phyloP scores from a whole-genome alignment of 2,329 filamentous ascomycete species.

The Aspergillus udagawae region DNA sequence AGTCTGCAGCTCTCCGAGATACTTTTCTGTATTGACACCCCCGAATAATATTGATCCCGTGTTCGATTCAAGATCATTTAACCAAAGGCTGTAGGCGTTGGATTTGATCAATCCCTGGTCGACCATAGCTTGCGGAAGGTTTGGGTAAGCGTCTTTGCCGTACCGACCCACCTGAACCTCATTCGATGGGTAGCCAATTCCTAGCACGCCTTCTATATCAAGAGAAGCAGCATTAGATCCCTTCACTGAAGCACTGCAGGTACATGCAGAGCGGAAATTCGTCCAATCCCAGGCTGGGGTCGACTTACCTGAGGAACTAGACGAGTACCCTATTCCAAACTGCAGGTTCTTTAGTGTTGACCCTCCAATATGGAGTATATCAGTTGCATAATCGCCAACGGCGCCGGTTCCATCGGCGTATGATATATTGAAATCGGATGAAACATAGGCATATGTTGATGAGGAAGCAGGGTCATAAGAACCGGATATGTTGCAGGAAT shows the following conservation, averaged over 20 bases:
- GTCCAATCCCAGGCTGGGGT: no score
- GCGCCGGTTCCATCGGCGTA: constrained; percentile 81
- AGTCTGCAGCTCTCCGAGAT: constrained; percentile 58
- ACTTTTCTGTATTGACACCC: constrained; percentile 66
- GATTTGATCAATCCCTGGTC: constrained; percentile 58
- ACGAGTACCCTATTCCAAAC: constrained; percentile 57
- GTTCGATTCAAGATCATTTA: constrained; percentile 65
- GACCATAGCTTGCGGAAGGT: constrained; percentile 64
- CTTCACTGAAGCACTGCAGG: neutral
- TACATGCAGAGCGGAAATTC: neutral
- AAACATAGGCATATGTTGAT: constrained; percentile 70
- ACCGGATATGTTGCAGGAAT: constrained; percentile 47
- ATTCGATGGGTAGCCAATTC: constrained; percentile 76
- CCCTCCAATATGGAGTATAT: constrained; percentile 59
- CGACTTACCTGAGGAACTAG: constrained; percentile 43
- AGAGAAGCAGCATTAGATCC: neutral
- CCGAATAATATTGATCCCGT: constrained; percentile 70
- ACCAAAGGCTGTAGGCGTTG: constrained; percentile 69
- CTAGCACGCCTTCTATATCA: constrained; percentile 67
- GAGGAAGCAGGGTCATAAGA: constrained; percentile 57
- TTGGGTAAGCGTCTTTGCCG: constrained; percentile 56
- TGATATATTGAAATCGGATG: constrained; percentile 76
- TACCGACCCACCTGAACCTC: constrained; percentile 57
- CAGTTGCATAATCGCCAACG: constrained; percentile 73
- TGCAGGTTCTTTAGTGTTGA: constrained; percentile 49